Conservation (phyloP, 305 asterid genomes). For the Rubia tinctorum region DNA sequence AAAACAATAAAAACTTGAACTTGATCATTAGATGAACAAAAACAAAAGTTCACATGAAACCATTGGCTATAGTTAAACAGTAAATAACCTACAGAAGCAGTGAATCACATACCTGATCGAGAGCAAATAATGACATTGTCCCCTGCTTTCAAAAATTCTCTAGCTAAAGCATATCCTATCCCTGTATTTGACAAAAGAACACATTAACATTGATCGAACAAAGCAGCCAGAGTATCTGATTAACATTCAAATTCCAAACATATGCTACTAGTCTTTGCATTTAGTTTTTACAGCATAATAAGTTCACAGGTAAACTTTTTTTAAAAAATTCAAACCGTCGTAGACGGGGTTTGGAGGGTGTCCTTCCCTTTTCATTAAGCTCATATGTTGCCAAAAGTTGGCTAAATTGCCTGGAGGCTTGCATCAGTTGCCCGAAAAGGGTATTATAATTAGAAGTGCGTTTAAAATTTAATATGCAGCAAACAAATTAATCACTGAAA, state of each 20-base stretch:
- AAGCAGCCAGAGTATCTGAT: background rate
- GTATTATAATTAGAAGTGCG: background rate
- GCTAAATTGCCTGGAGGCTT: no score
- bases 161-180: constrained; percentile 92
- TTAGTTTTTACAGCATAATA: background rate
- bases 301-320: background rate
- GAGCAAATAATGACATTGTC: constrained; percentile 92
- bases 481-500: background rate
- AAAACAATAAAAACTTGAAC: background rate
- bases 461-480: background rate
- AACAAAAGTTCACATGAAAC: background rate
- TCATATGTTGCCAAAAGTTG: no score
- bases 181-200: constrained; percentile 44
- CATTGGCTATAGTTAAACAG: background rate
- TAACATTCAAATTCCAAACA: background rate
- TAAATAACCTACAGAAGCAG: background rate
- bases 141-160: constrained; percentile 83
- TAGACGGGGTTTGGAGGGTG: no score
- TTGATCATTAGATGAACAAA: background rate
- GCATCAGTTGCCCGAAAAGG: no score
- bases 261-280: background rate
- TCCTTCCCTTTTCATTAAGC: no score
- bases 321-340: no score
- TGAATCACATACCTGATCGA: constrained; percentile 52
- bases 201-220: background rate